Percentiles rank a stretch among this genome's conserved stretches.
Evolutionary conservation across 2,329 filamentous ascomycete species (phyloP).

Genomic region (Colletotrichum tropicale): DNA sequence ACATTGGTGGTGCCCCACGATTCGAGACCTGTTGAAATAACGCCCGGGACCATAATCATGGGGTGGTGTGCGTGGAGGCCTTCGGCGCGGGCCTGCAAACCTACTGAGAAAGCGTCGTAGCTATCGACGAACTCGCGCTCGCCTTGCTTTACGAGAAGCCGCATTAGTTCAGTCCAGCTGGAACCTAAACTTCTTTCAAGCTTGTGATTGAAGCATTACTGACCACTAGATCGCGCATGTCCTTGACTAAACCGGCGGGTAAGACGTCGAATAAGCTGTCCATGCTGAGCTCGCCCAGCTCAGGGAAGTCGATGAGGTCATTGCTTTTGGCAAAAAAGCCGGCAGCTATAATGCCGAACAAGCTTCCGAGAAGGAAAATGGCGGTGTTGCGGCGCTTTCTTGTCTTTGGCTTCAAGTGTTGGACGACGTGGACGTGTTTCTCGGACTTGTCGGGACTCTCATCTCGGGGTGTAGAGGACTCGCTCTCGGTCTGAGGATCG

Average conservation of each 20-base stretch:
- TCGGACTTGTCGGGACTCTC: constrained; percentile 36
- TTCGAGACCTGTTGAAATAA: constrained; percentile 96
- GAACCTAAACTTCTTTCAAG: background rate
- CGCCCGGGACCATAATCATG: constrained; percentile 95
- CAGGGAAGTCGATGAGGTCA: constrained; percentile 83
- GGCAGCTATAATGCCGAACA: constrained; percentile 90
- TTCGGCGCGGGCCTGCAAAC: constrained; percentile 79
- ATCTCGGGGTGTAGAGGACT: constrained; percentile 27
- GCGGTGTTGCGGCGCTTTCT: constrained; percentile 79
- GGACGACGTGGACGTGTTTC: constrained; percentile 47
- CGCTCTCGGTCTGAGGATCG: constrained; percentile 26
- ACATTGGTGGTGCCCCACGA: constrained; percentile 91
- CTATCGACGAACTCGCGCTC: constrained; percentile 83
- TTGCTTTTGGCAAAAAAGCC: constrained; percentile 89
- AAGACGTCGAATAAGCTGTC: constrained; percentile 87
- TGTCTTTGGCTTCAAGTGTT: constrained; percentile 44
- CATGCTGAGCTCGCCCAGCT: constrained; percentile 76
- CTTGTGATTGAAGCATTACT: constrained; percentile 32
- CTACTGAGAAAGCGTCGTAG: constrained; percentile 94
- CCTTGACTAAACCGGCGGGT: constrained; percentile 82
- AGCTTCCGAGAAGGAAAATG: constrained; percentile 84
- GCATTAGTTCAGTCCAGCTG: constrained; percentile 12
- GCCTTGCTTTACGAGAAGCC: constrained; percentile 62
- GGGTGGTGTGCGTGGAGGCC: constrained; percentile 84
- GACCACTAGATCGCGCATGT: constrained; percentile 86